Percentiles rank a stretch among this genome's conserved stretches.
Evolutionary conservation across 345 rosid species (phyloP).

Genomic region (Ceriops tagal): DNA sequence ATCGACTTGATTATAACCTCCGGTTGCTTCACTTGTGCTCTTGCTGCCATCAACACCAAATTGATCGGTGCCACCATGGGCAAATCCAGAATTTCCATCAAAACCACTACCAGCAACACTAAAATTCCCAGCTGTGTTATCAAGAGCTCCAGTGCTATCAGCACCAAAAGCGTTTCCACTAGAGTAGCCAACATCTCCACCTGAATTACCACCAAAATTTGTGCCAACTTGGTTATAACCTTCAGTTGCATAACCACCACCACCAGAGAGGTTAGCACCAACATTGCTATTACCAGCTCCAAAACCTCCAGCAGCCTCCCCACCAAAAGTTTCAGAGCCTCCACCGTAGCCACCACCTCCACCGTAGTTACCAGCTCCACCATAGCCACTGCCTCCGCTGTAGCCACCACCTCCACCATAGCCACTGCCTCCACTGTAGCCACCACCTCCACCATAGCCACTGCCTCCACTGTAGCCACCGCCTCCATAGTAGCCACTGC

Average conservation of each 20-base stretch:
- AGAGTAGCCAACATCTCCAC: neutral
- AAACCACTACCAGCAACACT: conserved; percentile 24
- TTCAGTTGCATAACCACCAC: neutral
- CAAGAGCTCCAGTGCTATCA: conserved; percentile 9
- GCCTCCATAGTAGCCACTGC: conserved; percentile 11
- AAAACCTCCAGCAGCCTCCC: neutral
- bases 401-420: conserved; percentile 11
- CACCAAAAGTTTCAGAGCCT: neutral
- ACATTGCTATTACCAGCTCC: neutral
- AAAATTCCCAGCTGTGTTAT: neutral
- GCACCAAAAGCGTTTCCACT: neutral
- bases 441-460: conserved; percentile 34
- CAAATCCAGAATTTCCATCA: conserved; percentile 26
- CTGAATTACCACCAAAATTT: neutral
- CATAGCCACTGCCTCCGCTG: conserved; percentile 24
- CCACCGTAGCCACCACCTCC: neutral
- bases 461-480: conserved; percentile 15
- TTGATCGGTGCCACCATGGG: conserved; percentile 22
- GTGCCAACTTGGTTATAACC: neutral
- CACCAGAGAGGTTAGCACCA: neutral
- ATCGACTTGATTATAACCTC: conserved; percentile 27
- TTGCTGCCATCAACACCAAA: conserved; percentile 26
- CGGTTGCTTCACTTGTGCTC: conserved; percentile 21
- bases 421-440: conserved; percentile 32
- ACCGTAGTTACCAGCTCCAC: conserved; percentile 26